These are phyloP conservation scores for Albugo candida DNA, from an alignment of 352 stramenopile genomes.

Conservation along the genomic window DNA sequence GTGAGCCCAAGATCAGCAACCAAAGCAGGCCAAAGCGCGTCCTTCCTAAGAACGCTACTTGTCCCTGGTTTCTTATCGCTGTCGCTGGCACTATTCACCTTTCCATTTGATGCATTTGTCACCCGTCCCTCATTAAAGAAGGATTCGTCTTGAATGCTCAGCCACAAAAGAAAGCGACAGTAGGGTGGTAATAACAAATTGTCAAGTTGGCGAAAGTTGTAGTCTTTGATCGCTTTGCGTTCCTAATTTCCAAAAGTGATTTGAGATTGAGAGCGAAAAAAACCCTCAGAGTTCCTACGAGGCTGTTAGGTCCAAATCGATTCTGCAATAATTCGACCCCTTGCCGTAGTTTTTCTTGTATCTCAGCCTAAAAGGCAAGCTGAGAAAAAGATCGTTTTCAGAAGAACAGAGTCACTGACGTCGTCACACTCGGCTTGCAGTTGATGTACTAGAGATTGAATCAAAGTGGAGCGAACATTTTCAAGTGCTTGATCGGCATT, in stretches of 20 bases:
- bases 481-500: constrained; percentile 54
- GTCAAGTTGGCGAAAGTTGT: constrained; percentile 78
- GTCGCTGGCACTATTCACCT: constrained; percentile 19
- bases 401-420: constrained; percentile 9
- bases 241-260: constrained; percentile 16
- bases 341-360: constrained; percentile 51
- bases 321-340: constrained; percentile 62
- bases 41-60: constrained; percentile 27
- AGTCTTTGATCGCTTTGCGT: constrained; percentile 71
- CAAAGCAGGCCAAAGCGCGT: constrained; percentile 63
- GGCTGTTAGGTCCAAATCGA: constrained; percentile 66
- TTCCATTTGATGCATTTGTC: constrained; percentile 15
- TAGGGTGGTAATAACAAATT: constrained; percentile 74
- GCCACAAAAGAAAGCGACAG: constrained; percentile 75
- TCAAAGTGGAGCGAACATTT: constrained; percentile 50
- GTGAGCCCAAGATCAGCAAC: constrained; percentile 60
- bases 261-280: neutral
- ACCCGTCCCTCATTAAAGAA: constrained; percentile 47
- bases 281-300: constrained; percentile 13
- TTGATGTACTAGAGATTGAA: constrained; percentile 46
- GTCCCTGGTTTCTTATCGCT: constrained; percentile 51
- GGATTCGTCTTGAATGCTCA: constrained; percentile 68
- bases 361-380: neutral
- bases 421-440: constrained; percentile 39
- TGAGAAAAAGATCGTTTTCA: neutral